Evolutionary conservation across 345 rosid genomes (phyloP), one percentile per base, ranked within the genome.

Genomic region (Citropsis articulata): DNA sequence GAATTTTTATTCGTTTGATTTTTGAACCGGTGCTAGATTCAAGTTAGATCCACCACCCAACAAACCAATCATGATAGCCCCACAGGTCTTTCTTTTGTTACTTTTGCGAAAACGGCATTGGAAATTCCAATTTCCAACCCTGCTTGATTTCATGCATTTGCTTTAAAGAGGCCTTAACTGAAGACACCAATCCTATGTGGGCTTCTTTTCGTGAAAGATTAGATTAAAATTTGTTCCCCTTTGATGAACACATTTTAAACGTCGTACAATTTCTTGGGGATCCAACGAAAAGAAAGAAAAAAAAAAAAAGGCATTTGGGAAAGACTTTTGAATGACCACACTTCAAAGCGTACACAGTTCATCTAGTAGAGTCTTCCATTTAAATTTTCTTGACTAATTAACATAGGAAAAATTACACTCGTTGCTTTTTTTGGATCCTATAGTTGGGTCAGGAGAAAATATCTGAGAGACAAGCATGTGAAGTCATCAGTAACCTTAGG

Each of bases 221-320:
- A 64, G 62, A 75, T 65, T 64, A 53, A 53, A 45, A 42, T 68
- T 48, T 55, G 71, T 48, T 65, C 78, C 78, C 53, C 78, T 75
- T 75, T 75, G 59, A 65, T 31, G 33, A 64, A 71, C 74, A 71
- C 38, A 50, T 28, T 30, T 71, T 19, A 53, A 53, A 75, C 78
- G 50, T 75, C 78, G 70, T 75, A 64, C 78, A n/a, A 45, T 75
- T 48, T 75, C 71, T 6, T 63, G 78, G 69, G 78, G 63, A 68
- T 65, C 78, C 78, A 75, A 64, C 50, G 50, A 45, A 45, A 45
- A 45, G 50, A 18, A 5, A 18, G 16, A 16, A 45, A 2, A 45
- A 10, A 64, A 18, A 30, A 18, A 65, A 64, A 45, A 4, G 28
- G 18, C 33, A 62, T 42, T 16, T 30, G 67, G 57, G 28, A 74